Conservation (phyloP, 1,284 basidiomycete genomes). For the Leucoagaricus sp. region DNA sequence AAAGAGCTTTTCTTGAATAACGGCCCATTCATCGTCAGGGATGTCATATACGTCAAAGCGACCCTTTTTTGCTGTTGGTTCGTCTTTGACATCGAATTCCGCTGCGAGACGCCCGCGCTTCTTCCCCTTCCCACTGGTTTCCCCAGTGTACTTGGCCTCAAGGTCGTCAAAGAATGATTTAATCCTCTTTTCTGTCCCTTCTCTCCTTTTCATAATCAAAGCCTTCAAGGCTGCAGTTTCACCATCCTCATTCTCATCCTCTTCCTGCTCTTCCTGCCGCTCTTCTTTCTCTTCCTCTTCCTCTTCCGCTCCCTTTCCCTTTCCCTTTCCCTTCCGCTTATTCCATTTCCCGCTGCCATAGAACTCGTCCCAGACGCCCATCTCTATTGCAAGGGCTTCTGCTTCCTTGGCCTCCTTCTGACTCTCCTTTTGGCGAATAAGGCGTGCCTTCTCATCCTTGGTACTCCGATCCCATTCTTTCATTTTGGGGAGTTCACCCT, state of each 20-base stretch:
- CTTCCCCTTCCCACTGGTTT: slow-evolving; percentile 50
- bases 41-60: slow-evolving; percentile 54
- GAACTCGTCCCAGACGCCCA: slow-evolving; percentile 96
- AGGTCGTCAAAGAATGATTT: slow-evolving; percentile 76
- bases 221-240: slow-evolving; percentile 78
- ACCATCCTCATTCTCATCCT: slow-evolving; percentile 49
- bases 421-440: slow-evolving; percentile 72
- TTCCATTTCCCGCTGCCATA: slow-evolving; percentile 81
- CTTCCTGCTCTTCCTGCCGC: slow-evolving; percentile 52
- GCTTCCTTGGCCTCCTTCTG: slow-evolving; percentile 84
- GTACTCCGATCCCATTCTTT: slow-evolving; percentile 70
- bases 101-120: slow-evolving; percentile 51
- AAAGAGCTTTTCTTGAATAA: slow-evolving; percentile 61
- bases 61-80: slow-evolving; percentile 53
- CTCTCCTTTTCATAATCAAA: slow-evolving; percentile 72
- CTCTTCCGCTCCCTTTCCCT: slow-evolving; percentile 48
- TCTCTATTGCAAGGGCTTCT: slow-evolving; percentile 81
- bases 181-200: slow-evolving; percentile 56
- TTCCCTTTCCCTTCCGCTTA: slow-evolving; percentile 58
- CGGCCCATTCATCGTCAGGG: slow-evolving; percentile 69
- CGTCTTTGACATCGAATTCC: slow-evolving; percentile 39
- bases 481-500: slow-evolving; percentile 58
- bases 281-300: too few species aligned
- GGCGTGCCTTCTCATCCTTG: slow-evolving; percentile 77
- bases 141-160: slow-evolving; percentile 79